Conservation (phyloP, 164 flowering plant species). For the Sedum album region DNA sequence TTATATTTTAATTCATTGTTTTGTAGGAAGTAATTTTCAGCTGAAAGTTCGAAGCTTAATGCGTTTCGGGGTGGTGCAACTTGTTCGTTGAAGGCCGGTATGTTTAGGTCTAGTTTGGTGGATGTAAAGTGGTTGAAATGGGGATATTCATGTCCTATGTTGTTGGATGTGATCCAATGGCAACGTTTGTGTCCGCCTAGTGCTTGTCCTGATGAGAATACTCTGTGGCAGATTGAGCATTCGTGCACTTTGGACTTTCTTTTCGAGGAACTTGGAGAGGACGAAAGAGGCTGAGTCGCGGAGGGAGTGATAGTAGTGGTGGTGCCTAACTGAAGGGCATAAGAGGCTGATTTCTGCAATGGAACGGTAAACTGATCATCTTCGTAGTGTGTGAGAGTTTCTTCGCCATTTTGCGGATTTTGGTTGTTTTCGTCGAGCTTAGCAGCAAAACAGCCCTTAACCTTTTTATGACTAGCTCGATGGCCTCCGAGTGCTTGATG, state of each 20-base stretch:
- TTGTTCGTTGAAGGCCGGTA: neutral
- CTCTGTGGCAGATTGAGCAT: conserved; percentile 76
- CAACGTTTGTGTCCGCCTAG: conserved; percentile 96
- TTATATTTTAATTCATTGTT: too few species aligned
- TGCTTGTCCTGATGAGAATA: conserved; percentile 83
- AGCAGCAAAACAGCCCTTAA: conserved; percentile 88
- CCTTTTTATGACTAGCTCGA: too few species aligned
- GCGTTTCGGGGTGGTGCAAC: neutral
- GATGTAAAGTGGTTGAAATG: neutral
- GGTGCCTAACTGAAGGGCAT: conserved; percentile 19
- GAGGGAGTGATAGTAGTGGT: neutral
- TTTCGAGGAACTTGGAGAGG: conserved; percentile 17
- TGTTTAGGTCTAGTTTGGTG: neutral
- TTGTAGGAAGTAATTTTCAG: conserved; percentile 4
- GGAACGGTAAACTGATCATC: conserved; percentile 34
- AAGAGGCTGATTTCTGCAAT: conserved; percentile 20
- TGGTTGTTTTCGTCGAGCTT: conserved; percentile 39
- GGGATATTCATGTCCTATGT: neutral
- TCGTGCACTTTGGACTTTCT: conserved; percentile 75
- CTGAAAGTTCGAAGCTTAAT: conserved; percentile 1
- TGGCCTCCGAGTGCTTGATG: too few species aligned
- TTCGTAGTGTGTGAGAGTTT: conserved; percentile 17
- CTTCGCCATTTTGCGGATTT: conserved; percentile 22
- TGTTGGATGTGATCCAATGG: conserved; percentile 82
- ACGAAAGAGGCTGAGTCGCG: neutral